Percentiles rank a stretch among this genome's conserved stretches.
Conservation (phyloP, 306 rosid species). For the Spatholobus suberectus region DNA sequence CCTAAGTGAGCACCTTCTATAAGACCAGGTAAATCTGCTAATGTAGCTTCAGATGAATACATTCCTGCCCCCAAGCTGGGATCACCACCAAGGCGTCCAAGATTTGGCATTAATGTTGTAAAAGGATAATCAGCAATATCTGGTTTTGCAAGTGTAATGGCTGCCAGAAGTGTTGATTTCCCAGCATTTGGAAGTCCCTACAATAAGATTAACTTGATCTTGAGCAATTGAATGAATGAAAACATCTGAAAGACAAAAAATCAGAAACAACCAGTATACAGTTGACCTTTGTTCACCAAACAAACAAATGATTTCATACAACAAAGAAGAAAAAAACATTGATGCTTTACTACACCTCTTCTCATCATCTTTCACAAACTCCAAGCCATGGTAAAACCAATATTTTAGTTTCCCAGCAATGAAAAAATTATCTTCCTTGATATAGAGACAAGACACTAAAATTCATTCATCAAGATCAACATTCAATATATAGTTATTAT, state of each 20-base stretch:
- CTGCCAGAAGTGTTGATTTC: slow-evolving; percentile 92
- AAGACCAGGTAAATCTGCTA: slow-evolving; percentile 99
- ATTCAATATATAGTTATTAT: not conserved
- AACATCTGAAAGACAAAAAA: not conserved
- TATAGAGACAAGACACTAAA: slow-evolving; percentile 1
- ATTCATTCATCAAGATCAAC: not conserved
- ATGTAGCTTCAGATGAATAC: slow-evolving; percentile 91
- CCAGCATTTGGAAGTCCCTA: slow-evolving; percentile 99
- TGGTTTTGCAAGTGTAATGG: slow-evolving; percentile 95
- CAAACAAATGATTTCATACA: slow-evolving; percentile 24
- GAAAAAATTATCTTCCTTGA: slow-evolving; percentile 29
- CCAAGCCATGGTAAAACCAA: slow-evolving; percentile 16
- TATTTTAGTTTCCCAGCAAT: slow-evolving; percentile 30
- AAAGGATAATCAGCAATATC: slow-evolving; percentile 97
- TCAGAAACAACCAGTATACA: slow-evolving; percentile 26
- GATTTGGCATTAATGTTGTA: slow-evolving; percentile 97
- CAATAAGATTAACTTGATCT: slow-evolving; percentile 44
- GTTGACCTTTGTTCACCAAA: not conserved
- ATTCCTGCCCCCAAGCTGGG: slow-evolving; percentile 94
- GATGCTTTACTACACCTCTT: slow-evolving; percentile 2
- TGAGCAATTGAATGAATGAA: slow-evolving; percentile 32
- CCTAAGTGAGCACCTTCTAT: slow-evolving; percentile 99
- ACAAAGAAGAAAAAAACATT: not conserved
- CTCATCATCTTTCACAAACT: slow-evolving; percentile 29
- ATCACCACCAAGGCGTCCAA: slow-evolving; percentile 94